Evolutionary conservation across 116 monocot genomes (phyloP).

Genomic region (Zostera marina): DNA sequence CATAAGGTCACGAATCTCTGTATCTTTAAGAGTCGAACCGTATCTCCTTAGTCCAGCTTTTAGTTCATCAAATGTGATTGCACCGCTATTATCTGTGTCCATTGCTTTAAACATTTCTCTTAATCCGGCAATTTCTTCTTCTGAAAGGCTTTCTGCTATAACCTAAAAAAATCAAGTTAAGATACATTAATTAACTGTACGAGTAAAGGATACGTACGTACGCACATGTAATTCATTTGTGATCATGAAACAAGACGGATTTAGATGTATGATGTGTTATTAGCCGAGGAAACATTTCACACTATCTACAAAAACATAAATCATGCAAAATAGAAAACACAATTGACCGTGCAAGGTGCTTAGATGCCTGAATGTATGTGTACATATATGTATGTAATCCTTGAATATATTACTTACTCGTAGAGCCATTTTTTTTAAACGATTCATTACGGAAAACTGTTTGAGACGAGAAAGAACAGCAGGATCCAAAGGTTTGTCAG

Average conservation of each 20-base stretch:
- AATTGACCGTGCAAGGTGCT: no score
- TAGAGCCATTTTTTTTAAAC: constrained; percentile 49
- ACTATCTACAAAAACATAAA: no score
- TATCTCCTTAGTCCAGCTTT: constrained; percentile 59
- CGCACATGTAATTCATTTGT: no score
- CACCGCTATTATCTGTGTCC: constrained; percentile 73
- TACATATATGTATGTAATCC: no score
- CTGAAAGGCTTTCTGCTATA: constrained; percentile 61
- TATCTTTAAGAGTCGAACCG: constrained; percentile 53
- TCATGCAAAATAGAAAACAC: no score
- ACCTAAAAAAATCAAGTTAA: constrained; percentile 16
- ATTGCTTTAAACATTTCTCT: constrained; percentile 66
- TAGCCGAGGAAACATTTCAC: no score
- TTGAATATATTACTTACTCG: constrained; percentile 13
- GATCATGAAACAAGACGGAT: no score
- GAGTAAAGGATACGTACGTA: no score
- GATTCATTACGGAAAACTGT: constrained; percentile 56
- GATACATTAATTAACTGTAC: no score
- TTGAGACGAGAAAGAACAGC: constrained; percentile 54
- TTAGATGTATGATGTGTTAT: no score
- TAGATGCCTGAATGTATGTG: no score
- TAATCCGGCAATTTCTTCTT: constrained; percentile 71
- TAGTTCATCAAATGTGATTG: constrained; percentile 66
- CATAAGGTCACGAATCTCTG: constrained; percentile 65
- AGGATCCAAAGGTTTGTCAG: constrained; percentile 32